Evolutionary conservation across 2,329 filamentous ascomycete genomes (phyloP).

Genomic region (Onygena corvina): DNA sequence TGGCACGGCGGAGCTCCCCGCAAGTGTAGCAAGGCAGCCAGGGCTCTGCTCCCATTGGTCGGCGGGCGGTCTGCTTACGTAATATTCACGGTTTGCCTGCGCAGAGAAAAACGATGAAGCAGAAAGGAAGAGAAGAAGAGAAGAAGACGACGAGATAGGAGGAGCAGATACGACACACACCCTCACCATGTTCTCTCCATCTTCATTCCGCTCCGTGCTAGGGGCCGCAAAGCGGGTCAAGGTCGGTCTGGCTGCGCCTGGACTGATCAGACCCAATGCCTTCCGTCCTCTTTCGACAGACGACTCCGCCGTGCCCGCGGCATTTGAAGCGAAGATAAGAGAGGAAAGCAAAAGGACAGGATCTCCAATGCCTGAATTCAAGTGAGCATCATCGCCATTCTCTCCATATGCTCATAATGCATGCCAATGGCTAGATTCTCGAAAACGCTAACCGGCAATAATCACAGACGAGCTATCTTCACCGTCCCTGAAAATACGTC

Average conservation of each 20-base stretch:
- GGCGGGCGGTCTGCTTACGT: background rate
- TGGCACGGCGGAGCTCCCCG: slow-evolving; percentile 5
- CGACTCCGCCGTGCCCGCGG: background rate
- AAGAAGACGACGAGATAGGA: background rate
- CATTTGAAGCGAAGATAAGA: background rate
- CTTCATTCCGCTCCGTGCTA: slow-evolving; percentile 12
- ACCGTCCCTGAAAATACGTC: background rate
- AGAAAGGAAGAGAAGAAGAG: background rate
- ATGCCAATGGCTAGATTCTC: too few relatives aligned
- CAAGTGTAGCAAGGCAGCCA: background rate
- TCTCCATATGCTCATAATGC: too few relatives aligned
- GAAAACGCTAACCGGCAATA: background rate
- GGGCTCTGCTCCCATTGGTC: background rate
- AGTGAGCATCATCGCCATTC: background rate
- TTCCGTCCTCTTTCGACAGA: background rate
- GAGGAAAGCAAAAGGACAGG: background rate
- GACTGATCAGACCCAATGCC: background rate
- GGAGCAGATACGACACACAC: background rate
- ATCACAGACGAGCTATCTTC: background rate
- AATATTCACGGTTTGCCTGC: slow-evolving; percentile 1
- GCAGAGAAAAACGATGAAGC: background rate
- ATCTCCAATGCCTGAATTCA: background rate
- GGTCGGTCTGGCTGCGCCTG: background rate
- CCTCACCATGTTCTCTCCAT: slow-evolving; percentile 13
- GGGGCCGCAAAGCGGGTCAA: slow-evolving; percentile 13